These are phyloP conservation scores for Kodamaea jinghongensis DNA, from an alignment of 805 yeast genomes.

Conservation along the genomic window DNA sequence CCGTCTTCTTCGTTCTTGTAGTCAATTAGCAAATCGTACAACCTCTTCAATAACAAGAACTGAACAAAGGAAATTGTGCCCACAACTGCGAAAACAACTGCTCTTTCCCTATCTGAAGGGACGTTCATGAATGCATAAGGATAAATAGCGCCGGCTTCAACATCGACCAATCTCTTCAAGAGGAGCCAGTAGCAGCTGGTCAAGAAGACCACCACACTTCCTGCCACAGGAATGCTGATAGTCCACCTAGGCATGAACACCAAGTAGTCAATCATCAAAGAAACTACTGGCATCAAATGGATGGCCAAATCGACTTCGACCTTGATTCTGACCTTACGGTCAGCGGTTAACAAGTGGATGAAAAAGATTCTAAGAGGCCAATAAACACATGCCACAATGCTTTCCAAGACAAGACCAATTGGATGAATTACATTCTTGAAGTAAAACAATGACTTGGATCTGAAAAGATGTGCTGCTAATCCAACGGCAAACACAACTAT, in stretches of 20 bases:
- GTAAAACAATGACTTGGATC: slow-evolving; percentile 21
- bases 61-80: slow-evolving; percentile 31
- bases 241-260: slow-evolving; percentile 48
- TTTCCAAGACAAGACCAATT: slow-evolving; percentile 55
- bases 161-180: slow-evolving; percentile 47
- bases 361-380: slow-evolving; percentile 65
- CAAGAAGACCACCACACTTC: slow-evolving; percentile 35
- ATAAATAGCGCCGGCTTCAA: slow-evolving; percentile 46
- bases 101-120: slow-evolving; percentile 39
- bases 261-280: slow-evolving; percentile 55
- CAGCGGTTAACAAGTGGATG: slow-evolving; percentile 44
- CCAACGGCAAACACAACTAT: slow-evolving; percentile 19
- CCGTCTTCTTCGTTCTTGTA: slow-evolving; percentile 9
- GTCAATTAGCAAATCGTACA: slow-evolving; percentile 21
- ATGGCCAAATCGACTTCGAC: slow-evolving; percentile 52
- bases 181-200: slow-evolving; percentile 53
- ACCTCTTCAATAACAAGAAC: slow-evolving; percentile 26
- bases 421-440: slow-evolving; percentile 48
- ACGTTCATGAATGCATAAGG: slow-evolving; percentile 72
- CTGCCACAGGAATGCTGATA: slow-evolving; percentile 32
- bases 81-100: slow-evolving; percentile 48
- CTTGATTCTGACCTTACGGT: slow-evolving; percentile 40
- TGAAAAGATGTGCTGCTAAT: slow-evolving; percentile 31
- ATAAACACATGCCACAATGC: slow-evolving; percentile 60
- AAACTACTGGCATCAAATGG: slow-evolving; percentile 57